phyloP scores from a whole-genome alignment of 2,329 filamentous ascomycete species.

The Exophiala phaeomuriformis region DNA sequence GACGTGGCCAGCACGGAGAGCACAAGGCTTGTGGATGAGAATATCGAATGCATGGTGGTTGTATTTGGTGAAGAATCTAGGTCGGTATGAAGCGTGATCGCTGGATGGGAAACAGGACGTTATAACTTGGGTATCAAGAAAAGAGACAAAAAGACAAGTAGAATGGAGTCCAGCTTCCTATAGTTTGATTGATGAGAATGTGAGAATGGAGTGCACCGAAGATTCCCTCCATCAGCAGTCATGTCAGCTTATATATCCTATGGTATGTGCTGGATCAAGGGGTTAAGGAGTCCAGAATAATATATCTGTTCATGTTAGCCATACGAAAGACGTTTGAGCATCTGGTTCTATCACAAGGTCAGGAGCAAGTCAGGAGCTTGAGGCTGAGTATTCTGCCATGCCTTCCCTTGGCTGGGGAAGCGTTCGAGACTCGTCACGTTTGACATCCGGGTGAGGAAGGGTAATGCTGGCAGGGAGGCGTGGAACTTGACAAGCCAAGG shows the following conservation, averaged over 20 bases:
- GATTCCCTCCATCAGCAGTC: background rate
- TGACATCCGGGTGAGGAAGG: slow-evolving; percentile 1
- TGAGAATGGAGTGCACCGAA: background rate
- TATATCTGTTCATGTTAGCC: background rate
- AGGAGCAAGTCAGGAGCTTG: background rate
- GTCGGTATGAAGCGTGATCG: background rate
- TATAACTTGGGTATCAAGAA: background rate
- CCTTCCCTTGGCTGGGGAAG: background rate
- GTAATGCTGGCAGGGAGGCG: background rate
- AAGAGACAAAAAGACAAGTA: background rate
- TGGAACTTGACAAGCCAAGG: background rate
- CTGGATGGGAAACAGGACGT: background rate
- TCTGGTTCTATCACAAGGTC: background rate
- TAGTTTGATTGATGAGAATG: background rate
- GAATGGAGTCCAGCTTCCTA: background rate
- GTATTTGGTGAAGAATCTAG: background rate
- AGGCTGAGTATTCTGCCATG: background rate
- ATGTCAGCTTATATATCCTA: slow-evolving; percentile 4
- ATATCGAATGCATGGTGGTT: slow-evolving; percentile 14
- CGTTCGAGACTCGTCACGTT: slow-evolving; percentile 8
- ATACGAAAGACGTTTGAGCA: slow-evolving; percentile 7
- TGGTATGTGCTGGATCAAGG: background rate
- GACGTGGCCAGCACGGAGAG: slow-evolving; percentile 21
- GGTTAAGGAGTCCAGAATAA: background rate
- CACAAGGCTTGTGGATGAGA: slow-evolving; percentile 14